These are phyloP conservation scores for Acanthamoeba sp. DNA, from an alignment of 208 protist species.

Conservation along the genomic window DNA sequence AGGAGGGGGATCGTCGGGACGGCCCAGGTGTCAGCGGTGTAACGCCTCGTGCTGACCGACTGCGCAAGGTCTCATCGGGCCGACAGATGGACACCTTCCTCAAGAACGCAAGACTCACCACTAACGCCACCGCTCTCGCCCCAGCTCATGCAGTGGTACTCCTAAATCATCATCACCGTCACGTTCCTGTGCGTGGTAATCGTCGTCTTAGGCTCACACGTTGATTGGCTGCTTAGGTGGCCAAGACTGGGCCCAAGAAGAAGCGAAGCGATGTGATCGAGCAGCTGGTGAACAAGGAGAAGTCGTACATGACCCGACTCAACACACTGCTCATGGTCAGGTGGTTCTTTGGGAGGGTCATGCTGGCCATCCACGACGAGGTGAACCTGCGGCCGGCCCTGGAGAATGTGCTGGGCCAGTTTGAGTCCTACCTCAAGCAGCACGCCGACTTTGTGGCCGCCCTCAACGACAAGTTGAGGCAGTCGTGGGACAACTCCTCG, in stretches of 20 bases:
- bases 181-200: neutral
- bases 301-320: neutral
- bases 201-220: too few species aligned
- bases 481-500: constrained; percentile 2
- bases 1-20: neutral
- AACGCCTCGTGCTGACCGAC: neutral
- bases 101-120: neutral
- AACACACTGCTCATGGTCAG: neutral
- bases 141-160: neutral
- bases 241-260: neutral
- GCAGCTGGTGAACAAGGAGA: neutral
- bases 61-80: constrained; percentile 14
- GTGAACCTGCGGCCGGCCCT: neutral
- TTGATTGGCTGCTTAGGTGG: too few species aligned
- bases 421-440: constrained; percentile 25
- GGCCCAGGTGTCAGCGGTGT: neutral
- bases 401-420: constrained; percentile 15
- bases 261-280: neutral
- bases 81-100: constrained; percentile 33
- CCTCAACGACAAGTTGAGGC: neutral
- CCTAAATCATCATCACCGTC: neutral
- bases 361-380: constrained; percentile 2
- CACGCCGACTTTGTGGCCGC: neutral
- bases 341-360: constrained; percentile 38
- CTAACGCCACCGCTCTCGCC: neutral